These are phyloP conservation scores for Gonium pectorale DNA, from an alignment of 139 green algal genomes.

Conservation along the genomic window DNA sequence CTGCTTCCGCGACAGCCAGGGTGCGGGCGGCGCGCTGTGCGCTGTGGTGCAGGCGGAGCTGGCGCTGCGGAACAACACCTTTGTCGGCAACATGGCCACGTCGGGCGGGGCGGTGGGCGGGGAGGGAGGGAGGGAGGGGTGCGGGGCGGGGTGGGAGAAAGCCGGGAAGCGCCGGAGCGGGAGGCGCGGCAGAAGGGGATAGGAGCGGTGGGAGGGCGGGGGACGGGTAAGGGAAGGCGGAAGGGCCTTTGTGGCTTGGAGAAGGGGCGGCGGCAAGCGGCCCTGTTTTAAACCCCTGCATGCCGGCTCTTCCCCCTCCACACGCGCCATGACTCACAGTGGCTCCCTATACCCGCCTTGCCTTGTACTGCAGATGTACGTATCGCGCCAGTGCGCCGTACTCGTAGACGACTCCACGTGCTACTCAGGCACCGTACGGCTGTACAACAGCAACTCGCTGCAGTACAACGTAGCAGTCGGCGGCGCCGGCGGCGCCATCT, in stretches of 20 bases:
- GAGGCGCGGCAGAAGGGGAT: background rate
- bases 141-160: background rate
- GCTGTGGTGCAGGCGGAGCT: background rate
- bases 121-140: background rate
- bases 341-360: no score
- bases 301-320: background rate
- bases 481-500: conserved; percentile 30
- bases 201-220: background rate
- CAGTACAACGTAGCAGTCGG: background rate
- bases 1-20: conserved; percentile 14
- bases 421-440: background rate
- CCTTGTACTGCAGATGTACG: conserved; percentile 2
- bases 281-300: background rate
- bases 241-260: background rate
- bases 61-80: background rate
- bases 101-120: background rate
- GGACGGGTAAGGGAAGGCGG: background rate
- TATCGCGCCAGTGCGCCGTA: conserved; percentile 5
- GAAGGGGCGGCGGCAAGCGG: background rate
- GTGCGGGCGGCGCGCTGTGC: conserved; percentile 16
- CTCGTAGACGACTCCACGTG: background rate
- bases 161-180: no score
- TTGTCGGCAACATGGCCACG: conserved; percentile 2
- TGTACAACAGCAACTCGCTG: background rate
- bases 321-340: background rate